Conservation (phyloP, 2,329 filamentous ascomycete species). For the Mycosphaerelloides madeirae region DNA sequence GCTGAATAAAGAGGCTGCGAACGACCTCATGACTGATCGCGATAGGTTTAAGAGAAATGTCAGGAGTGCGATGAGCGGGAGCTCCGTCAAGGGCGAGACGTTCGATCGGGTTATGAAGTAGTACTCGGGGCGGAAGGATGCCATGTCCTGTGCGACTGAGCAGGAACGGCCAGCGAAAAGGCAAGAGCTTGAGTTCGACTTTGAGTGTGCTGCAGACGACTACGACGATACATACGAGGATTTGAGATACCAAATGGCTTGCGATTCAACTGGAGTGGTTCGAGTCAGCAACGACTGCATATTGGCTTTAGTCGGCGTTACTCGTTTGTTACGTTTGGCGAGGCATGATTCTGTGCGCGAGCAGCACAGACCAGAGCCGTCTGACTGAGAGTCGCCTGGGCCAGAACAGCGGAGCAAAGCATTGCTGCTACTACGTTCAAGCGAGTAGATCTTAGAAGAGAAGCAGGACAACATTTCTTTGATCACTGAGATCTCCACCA, state of each 20-base stretch:
- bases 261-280: background rate
- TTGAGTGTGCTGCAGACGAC: background rate
- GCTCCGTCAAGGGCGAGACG: slow-evolving; percentile 62
- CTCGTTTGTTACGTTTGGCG: too few relatives aligned
- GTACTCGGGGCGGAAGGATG: slow-evolving; percentile 21
- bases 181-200: background rate
- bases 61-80: slow-evolving; percentile 74
- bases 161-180: background rate
- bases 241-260: too few relatives aligned
- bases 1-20: slow-evolving; percentile 96
- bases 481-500: too few relatives aligned
- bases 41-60: slow-evolving; percentile 93
- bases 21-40: slow-evolving; percentile 78
- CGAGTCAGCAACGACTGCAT: background rate
- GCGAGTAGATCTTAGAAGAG: background rate
- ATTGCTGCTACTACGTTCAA: too few relatives aligned
- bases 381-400: background rate
- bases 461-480: background rate
- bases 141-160: background rate
- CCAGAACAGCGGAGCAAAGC: background rate
- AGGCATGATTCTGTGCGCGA: too few relatives aligned
- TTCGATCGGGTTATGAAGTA: slow-evolving; percentile 77
- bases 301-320: too few relatives aligned
- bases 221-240: background rate
- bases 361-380: too few relatives aligned